A percentile compares a stretch with the other conserved stretches of the same genome.
Conservation (phyloP, 2,329 filamentous ascomycete species). For the Stagonosporopsis cucurbitacearum region DNA sequence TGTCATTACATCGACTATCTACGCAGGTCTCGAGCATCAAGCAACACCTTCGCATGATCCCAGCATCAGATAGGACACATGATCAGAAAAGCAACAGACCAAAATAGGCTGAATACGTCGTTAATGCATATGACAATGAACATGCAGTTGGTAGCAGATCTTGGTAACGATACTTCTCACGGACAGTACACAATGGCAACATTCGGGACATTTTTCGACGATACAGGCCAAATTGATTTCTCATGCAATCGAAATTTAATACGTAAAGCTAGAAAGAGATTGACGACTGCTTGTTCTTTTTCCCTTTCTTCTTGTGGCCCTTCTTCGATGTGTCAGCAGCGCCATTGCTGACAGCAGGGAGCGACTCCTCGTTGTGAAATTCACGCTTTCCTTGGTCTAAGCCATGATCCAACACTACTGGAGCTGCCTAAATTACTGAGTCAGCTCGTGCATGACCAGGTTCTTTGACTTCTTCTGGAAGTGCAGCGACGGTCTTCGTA, state of each 20-base stretch:
- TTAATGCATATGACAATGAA: too few relatives aligned
- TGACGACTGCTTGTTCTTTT: conserved; percentile 10
- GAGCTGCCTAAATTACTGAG: conserved; percentile 1
- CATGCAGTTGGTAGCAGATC: too few relatives aligned
- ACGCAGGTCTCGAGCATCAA: background rate
- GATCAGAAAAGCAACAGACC: background rate
- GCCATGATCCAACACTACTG: background rate
- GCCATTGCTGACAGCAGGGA: background rate
- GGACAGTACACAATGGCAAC: too few relatives aligned
- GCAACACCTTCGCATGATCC: background rate
- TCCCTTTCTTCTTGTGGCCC: conserved; percentile 10
- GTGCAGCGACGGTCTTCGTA: background rate
- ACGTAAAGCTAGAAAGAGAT: background rate
- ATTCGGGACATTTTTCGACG: too few relatives aligned
- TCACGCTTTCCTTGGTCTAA: background rate
- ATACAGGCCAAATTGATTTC: too few relatives aligned
- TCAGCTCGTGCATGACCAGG: background rate
- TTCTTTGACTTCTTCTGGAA: background rate
- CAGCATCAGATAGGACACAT: background rate
- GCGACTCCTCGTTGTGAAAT: background rate
- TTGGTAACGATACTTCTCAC: too few relatives aligned
- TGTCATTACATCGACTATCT: background rate
- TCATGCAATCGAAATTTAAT: too few relatives aligned
- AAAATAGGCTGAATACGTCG: background rate
- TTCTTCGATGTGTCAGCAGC: conserved; percentile 1